Conservation (phyloP, 2,329 filamentous ascomycete genomes). For the Cercospora zeae-maydis region DNA sequence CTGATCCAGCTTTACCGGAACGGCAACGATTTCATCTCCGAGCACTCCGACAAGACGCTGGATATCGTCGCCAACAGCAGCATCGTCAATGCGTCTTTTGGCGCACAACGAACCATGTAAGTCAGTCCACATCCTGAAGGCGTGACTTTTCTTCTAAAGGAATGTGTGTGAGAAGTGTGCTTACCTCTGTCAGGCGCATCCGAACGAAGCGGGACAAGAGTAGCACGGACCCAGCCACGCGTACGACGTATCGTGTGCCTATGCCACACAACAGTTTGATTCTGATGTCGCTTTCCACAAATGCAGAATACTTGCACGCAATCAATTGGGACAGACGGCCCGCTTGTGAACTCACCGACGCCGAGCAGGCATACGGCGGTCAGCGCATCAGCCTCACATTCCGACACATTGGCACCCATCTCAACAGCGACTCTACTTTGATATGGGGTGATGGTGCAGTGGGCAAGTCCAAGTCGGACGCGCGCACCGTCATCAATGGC, state of each 20-base stretch:
- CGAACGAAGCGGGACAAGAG: conserved; percentile 66
- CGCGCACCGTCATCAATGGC: conserved; percentile 65
- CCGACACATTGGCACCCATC: conserved; percentile 79
- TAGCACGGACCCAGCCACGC: neutral
- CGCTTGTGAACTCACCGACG: conserved; percentile 60
- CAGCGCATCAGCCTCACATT: conserved; percentile 91
- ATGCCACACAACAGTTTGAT: conserved; percentile 89
- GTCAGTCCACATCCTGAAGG: neutral
- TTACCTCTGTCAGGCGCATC: conserved; percentile 49
- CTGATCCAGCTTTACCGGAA: conserved; percentile 91
- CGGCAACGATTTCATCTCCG: conserved; percentile 86
- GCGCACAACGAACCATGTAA: conserved; percentile 79
- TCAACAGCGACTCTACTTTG: conserved; percentile 57
- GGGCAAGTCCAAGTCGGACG: conserved; percentile 59
- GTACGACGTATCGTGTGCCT: conserved; percentile 63
- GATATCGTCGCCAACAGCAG: conserved; percentile 78
- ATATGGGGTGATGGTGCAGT: conserved; percentile 94
- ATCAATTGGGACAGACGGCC: conserved; percentile 83
- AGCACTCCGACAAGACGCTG: conserved; percentile 94
- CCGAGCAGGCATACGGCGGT: conserved; percentile 69
- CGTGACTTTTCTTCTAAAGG: neutral
- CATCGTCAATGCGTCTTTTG: conserved; percentile 92
- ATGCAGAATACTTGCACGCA: conserved; percentile 84
- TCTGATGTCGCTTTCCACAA: conserved; percentile 74
- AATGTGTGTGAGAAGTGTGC: neutral